Conservation (phyloP, 345 rosid species). For the Eucalyptus guilfoylei region DNA sequence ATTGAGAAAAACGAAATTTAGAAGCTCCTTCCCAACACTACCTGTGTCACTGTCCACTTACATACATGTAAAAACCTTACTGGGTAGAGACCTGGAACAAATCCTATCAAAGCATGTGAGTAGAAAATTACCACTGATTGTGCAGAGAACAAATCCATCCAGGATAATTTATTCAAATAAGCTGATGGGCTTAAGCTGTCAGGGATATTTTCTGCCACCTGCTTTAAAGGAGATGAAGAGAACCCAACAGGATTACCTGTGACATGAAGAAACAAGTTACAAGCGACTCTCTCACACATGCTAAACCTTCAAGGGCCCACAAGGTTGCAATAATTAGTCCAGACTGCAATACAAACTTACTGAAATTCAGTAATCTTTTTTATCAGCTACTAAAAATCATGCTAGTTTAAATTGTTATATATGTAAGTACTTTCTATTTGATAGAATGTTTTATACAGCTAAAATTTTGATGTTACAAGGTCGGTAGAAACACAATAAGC, state of each 20-base stretch:
- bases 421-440: not conserved
- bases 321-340: not conserved
- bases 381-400: not conserved
- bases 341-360: not conserved
- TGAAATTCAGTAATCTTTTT: not conserved
- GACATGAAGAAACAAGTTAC: not conserved
- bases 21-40: not conserved
- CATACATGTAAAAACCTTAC: not conserved
- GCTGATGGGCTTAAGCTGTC: conserved; percentile 27
- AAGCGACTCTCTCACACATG: not conserved
- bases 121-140: conserved; percentile 29
- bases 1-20: not conserved
- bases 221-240: conserved; percentile 59
- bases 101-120: not conserved
- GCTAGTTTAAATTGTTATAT: not conserved
- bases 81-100: not conserved
- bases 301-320: not conserved
- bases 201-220: conserved; percentile 38
- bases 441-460: not conserved
- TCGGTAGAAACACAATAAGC: not conserved
- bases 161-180: conserved; percentile 37
- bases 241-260: conserved; percentile 72
- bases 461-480: too few relatives aligned
- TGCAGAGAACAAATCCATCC: conserved; percentile 56
- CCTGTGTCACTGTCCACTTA: not conserved